Percentiles rank a stretch among this genome's conserved stretches.
Conservation (phyloP, 1,284 basidiomycete species). For the Apiotrichum sp. region DNA sequence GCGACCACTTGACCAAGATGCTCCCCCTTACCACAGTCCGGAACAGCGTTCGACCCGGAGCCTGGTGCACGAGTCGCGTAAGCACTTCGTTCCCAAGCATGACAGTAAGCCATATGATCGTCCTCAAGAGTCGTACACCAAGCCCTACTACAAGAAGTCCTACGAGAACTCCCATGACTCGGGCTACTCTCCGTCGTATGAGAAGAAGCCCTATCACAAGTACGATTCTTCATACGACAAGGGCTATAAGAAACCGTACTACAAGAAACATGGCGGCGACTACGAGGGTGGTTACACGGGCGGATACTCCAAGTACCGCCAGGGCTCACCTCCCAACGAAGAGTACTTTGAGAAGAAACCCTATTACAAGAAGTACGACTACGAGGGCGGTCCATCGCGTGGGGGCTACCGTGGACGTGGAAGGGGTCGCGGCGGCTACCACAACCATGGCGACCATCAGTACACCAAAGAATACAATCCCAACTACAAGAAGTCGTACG, state of each 20-base stretch:
- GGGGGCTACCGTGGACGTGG: not conserved
- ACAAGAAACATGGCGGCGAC: not conserved
- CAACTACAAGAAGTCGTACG: not conserved
- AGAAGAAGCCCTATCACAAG: not conserved
- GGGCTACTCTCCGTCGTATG: not conserved
- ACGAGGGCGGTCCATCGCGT: not conserved
- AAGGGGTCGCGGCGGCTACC: not conserved
- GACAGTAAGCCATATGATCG: constrained; percentile 1
- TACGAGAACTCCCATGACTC: not conserved
- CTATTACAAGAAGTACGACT: not conserved
- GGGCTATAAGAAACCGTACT: not conserved
- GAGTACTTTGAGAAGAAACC: not conserved
- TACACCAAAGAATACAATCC: not conserved
- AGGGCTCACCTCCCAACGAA: not conserved
- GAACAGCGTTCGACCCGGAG: not conserved
- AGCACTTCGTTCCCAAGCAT: not conserved
- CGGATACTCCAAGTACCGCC: not conserved
- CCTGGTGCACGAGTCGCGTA: not conserved
- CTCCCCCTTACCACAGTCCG: not conserved
- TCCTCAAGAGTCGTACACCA: not conserved
- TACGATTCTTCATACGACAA: constrained; percentile 4
- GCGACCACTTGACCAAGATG: not conserved
- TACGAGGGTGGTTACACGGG: not conserved
- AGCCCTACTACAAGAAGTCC: not conserved
- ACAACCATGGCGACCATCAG: not conserved